phyloP scores from a whole-genome alignment of 2,329 filamentous ascomycete genomes.

The Scedosporium aurantiacum region DNA sequence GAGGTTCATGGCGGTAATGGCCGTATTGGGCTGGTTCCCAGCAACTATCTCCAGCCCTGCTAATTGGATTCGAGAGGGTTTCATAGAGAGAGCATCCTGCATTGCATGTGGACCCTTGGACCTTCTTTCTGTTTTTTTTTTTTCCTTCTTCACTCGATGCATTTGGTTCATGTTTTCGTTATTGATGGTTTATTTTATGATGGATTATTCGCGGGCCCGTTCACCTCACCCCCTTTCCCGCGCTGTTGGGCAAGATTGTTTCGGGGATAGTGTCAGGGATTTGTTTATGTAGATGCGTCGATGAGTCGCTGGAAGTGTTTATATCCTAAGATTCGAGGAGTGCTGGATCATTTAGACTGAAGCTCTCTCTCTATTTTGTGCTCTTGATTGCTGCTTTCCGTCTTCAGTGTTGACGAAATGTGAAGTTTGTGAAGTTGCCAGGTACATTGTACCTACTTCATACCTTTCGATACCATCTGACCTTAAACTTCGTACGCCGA shows the following conservation, averaged over 20 bases:
- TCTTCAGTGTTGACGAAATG: not conserved
- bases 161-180: not conserved
- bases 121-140: too few relatives aligned
- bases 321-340: not conserved
- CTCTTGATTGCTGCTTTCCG: not conserved
- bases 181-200: not conserved
- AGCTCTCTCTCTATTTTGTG: not conserved
- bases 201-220: not conserved
- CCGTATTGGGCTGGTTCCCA: constrained; percentile 51
- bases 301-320: not conserved
- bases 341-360: not conserved
- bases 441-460: too few relatives aligned
- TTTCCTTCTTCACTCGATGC: not conserved
- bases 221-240: not conserved
- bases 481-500: too few relatives aligned
- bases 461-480: too few relatives aligned
- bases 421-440: not conserved
- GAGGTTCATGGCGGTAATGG: constrained; percentile 66
- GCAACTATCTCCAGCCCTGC: constrained; percentile 53
- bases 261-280: not conserved
- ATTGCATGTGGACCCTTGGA: not conserved
- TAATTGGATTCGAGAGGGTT: constrained; percentile 15
- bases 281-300: not conserved
- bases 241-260: not conserved
- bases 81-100: not conserved